Base-by-base conservation (phyloP, 305 asterid genomes). In the Euphrasia arctica region DNA sequence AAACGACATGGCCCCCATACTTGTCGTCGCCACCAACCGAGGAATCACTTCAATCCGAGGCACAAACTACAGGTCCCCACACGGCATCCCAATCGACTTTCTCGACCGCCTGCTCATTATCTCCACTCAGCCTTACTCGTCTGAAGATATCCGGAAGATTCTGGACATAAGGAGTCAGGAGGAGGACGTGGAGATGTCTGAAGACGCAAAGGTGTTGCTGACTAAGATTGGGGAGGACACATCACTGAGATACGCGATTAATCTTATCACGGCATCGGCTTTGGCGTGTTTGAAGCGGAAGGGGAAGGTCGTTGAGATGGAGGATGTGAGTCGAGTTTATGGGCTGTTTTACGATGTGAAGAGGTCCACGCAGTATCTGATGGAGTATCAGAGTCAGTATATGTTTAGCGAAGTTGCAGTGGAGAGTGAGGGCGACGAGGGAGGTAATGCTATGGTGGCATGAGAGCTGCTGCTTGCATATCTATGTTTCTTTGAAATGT, bases 21-120 rank as follows among this genome's bases (percentile, higher is more conserved):
- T 88, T 59, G 90, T 88, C 14, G 96, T 88, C 9, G 95, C 96
- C 54, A 88, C 96, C 71, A 88, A 88, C 67, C 67, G 96, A 82
- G 96, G 96, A 5, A 86, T 88, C 50, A 86, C 95, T 7, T 65
- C 90, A 9, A 88, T 88, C 64, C 74, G 96, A 31, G 96, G 96
- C 70, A 84, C 96, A 2, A 83, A 83, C 71, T 87, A 87, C 83
- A 82, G 65, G 72, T 87, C 95, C 52, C 92, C 92, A 10, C 95
- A 87, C 12, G 92, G 91, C 4, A 88, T 88, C 62, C 95, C 96
- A 10, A 84, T 86, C 5, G 95, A 88, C 70, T 88, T 88, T 43
- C 91, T 88, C 4, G 96, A 88, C 32, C 95, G 90, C 13, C 78
- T 86, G 22, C 91, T 88, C 28, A 88, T 88, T 61, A 84, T 88